phyloP scores from a whole-genome alignment of 2,329 filamentous ascomycete species.

The Colletotrichum cuscutae region DNA sequence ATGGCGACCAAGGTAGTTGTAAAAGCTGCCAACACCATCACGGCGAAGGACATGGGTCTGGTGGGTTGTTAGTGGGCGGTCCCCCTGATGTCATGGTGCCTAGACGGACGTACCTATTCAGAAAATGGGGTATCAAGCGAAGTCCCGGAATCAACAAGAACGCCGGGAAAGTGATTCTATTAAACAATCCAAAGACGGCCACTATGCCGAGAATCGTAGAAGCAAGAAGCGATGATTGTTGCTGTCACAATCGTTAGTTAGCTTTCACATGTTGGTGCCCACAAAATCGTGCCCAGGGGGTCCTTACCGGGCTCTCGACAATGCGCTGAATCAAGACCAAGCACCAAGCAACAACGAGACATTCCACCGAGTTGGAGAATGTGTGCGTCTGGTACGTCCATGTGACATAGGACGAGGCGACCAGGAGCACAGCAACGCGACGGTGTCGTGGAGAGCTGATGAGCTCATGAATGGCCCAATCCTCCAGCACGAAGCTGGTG shows the following conservation, averaged over 20 bases:
- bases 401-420: constrained; percentile 96
- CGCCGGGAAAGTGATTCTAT: constrained; percentile 96
- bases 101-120: constrained; percentile 71
- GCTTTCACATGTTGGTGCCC: not conserved
- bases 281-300: not conserved
- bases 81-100: not conserved
- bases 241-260: constrained; percentile 54
- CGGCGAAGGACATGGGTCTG: constrained; percentile 70
- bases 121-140: constrained; percentile 86
- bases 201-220: constrained; percentile 84
- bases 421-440: constrained; percentile 80
- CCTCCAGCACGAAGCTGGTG: constrained; percentile 94
- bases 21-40: constrained; percentile 72
- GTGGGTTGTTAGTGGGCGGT: constrained; percentile 14
- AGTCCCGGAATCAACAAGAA: constrained; percentile 88
- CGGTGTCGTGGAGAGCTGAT: constrained; percentile 79
- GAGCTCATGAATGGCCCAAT: constrained; percentile 96
- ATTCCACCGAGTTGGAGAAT: constrained; percentile 97
- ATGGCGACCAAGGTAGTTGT: constrained; percentile 79
- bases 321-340: constrained; percentile 92
- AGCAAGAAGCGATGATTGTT: constrained; percentile 79
- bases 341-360: constrained; percentile 91
- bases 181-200: constrained; percentile 88
- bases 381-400: constrained; percentile 99
- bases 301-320: constrained; percentile 78